Base-by-base conservation (phyloP, 2,329 filamentous ascomycete species). In the Westerdykella sp. region DNA sequence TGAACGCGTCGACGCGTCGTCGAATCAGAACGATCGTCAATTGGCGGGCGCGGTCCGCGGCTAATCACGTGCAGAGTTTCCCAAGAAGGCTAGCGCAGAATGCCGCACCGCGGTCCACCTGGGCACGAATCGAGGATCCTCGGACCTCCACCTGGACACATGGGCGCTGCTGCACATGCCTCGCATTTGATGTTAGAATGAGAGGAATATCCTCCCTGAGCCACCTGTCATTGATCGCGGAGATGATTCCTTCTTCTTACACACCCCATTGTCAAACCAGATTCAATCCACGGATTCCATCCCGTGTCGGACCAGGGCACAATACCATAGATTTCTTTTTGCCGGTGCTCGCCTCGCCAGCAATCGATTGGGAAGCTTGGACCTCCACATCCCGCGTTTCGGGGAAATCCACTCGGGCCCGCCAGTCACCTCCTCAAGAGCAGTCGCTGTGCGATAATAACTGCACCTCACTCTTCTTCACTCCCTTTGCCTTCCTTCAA, bases 381-480 rank as follows among this genome's bases (percentile, higher is more conserved):
- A 41, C 43, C 47, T 38, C 30, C 41, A 34, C 32, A 56, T 62
- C 59, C 58, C 58, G 59, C 62, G 54, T 12, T 5, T 35, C 32
- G 32, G n/a, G 32, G 32, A 35, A 28, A 28, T 28, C 25, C n/a
- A 47, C 35, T 41, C 40, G 40, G 37, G 37, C 44, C 50, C 41
- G 25, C 34, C 48, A 42, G 49, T 39, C 41, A 28, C 25, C 25
- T 12, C 11, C 4, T 28, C 11, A 7, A 28, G 25, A 12, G 2
- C 25, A 12, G 25, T 28, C 25, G 25, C 4, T 4, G 32, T 14
- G 32, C 16, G n/a, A 35, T 35, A 15, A 37, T 44, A 43, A 47
- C 39, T 47, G 45, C 41, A 34, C 21, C 13, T 46, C 45, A 47
- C 42, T 44, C 48, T 46, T 47, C 44, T 49, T 44, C 43, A 40